These are phyloP conservation scores for Usnea hakonensis DNA, from an alignment of 495 filamentous ascomycete species.

Conservation along the genomic window DNA sequence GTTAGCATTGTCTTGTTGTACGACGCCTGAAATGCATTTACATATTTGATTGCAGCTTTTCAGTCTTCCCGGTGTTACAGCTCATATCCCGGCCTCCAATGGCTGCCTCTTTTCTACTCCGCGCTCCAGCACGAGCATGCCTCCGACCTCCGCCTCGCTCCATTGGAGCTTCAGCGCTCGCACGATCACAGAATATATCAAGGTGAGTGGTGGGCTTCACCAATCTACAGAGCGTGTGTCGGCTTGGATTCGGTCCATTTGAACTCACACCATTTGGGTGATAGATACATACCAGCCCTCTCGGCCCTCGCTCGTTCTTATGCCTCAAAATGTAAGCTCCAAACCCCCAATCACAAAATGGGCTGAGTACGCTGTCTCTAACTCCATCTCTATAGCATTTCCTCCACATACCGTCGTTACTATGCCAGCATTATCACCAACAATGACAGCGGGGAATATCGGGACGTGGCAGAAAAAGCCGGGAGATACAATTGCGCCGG, in stretches of 20 bases:
- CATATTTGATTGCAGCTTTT: background rate
- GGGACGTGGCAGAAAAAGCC: constrained; percentile 96
- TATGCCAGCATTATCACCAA: constrained; percentile 98
- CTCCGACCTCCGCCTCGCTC: constrained; percentile 19
- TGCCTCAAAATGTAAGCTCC: constrained; percentile 62
- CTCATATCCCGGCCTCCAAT: constrained; percentile 10
- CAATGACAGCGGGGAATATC: constrained; percentile 95
- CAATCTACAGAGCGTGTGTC: background rate
- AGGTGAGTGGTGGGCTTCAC: background rate
- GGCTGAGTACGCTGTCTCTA: background rate
- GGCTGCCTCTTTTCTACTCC: constrained; percentile 21
- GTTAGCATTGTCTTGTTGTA: background rate
- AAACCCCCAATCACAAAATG: background rate
- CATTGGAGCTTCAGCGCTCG: constrained; percentile 6
- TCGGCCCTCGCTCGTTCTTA: constrained; percentile 63
- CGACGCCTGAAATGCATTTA: background rate
- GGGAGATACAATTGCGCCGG: constrained; percentile 79
- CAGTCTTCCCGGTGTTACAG: background rate
- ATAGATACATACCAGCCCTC: constrained; percentile 41
- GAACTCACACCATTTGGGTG: background rate
- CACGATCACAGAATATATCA: constrained; percentile 15
- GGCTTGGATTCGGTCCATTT: background rate
- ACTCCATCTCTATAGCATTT: constrained; percentile 49
- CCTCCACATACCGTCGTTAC: constrained; percentile 89
- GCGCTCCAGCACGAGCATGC: constrained; percentile 15